phyloP scores from a whole-genome alignment of 2,329 filamentous ascomycete species.

The Xylaria multiplex region DNA sequence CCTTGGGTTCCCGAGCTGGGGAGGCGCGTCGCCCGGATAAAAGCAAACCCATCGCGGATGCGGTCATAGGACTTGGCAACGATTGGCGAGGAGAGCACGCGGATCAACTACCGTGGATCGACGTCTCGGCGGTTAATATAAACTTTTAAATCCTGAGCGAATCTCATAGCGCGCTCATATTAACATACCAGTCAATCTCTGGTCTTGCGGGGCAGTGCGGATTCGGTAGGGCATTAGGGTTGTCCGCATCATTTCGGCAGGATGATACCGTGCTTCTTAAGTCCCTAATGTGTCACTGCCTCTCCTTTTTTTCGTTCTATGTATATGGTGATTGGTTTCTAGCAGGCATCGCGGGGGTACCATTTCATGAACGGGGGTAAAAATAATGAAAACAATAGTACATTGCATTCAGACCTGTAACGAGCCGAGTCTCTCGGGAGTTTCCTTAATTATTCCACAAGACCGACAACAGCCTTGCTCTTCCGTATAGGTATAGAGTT shows the following conservation, averaged over 20 bases:
- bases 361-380: background rate
- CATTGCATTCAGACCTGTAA: background rate
- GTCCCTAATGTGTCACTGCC: slow-evolving; percentile 19
- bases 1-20: slow-evolving; percentile 32
- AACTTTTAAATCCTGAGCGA: slow-evolving; percentile 41
- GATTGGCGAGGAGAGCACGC: slow-evolving; percentile 41
- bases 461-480: background rate
- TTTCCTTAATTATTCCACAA: background rate
- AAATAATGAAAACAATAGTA: background rate
- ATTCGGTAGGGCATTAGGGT: slow-evolving; percentile 37
- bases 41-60: slow-evolving; percentile 44
- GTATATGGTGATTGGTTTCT: slow-evolving; percentile 12
- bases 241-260: slow-evolving; percentile 33
- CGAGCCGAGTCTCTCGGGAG: background rate
- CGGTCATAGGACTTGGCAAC: slow-evolving; percentile 36
- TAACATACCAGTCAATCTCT: slow-evolving; percentile 40
- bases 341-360: slow-evolving; percentile 14
- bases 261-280: slow-evolving; percentile 14
- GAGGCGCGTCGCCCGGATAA: slow-evolving; percentile 42
- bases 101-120: slow-evolving; percentile 45
- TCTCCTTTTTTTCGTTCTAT: slow-evolving; percentile 7
- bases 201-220: slow-evolving; percentile 40
- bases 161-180: slow-evolving; percentile 45
- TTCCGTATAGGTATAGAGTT: background rate
- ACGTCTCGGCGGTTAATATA: slow-evolving; percentile 46